These are phyloP conservation scores for Penicillium brevicompactum DNA, from an alignment of 2,329 filamentous ascomycete species.

Conservation along the genomic window DNA sequence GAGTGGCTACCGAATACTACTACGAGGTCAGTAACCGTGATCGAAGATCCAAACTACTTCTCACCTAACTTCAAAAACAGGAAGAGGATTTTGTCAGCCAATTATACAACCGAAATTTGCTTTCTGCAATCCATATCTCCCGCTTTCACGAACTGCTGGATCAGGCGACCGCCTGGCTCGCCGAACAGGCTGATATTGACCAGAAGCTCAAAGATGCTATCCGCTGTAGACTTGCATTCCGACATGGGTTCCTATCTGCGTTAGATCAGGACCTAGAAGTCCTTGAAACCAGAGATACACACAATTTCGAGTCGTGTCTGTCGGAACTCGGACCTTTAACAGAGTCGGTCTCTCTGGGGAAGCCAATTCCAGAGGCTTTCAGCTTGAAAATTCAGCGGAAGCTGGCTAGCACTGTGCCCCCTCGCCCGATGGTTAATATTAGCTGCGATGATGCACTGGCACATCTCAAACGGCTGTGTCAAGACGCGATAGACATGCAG, in stretches of 20 bases:
- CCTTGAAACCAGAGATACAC: slow-evolving; percentile 31
- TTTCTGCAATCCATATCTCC: slow-evolving; percentile 63
- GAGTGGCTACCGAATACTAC: slow-evolving; percentile 80
- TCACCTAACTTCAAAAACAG: slow-evolving; percentile 46
- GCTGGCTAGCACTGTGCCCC: slow-evolving; percentile 89
- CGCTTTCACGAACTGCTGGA: slow-evolving; percentile 60
- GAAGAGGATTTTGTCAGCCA: slow-evolving; percentile 97
- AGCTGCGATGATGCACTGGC: slow-evolving; percentile 70
- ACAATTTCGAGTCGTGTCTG: slow-evolving; percentile 37
- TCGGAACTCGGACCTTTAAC: slow-evolving; percentile 58
- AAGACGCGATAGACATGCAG: slow-evolving; percentile 70
- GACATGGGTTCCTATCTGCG: slow-evolving; percentile 53
- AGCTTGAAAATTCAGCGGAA: slow-evolving; percentile 89
- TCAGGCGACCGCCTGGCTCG: slow-evolving; percentile 57
- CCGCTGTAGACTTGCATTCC: slow-evolving; percentile 65
- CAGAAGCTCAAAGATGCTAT: slow-evolving; percentile 57
- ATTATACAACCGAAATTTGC: slow-evolving; percentile 77
- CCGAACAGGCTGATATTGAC: slow-evolving; percentile 37
- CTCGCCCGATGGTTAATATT: slow-evolving; percentile 80
- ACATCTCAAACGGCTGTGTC: slow-evolving; percentile 70
- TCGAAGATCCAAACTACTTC: slow-evolving; percentile 4
- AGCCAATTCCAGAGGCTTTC: slow-evolving; percentile 74
- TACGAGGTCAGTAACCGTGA: slow-evolving; percentile 68
- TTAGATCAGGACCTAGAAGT: slow-evolving; percentile 41
- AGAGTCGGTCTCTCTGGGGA: slow-evolving; percentile 63